Percentiles rank a stretch among this genome's conserved stretches.
Conservation (phyloP, 148 eudicot species). For the Limonium bicolor region DNA sequence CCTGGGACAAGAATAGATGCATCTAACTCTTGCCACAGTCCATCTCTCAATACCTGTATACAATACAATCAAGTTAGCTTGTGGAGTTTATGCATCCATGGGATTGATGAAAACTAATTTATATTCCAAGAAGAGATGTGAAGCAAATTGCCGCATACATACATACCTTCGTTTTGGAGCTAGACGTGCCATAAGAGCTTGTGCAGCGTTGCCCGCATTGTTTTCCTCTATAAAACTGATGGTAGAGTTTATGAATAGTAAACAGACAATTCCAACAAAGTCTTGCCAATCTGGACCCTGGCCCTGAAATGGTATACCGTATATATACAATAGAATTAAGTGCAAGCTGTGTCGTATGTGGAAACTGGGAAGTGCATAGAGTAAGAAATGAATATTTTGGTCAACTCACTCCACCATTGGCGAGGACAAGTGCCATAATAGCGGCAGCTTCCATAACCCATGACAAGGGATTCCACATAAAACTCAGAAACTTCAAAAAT, state of each 20-base stretch:
- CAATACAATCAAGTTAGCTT: too few relatives aligned
- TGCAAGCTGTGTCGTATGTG: too few relatives aligned
- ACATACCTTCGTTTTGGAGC: conserved; percentile 49
- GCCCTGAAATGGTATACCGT: conserved; percentile 37
- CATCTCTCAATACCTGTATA: conserved; percentile 53
- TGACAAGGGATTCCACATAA: conserved; percentile 72
- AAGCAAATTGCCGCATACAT: background rate
- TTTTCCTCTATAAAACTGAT: conserved; percentile 60
- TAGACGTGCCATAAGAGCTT: conserved; percentile 48
- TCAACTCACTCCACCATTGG: conserved; percentile 61
- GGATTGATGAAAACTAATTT: too few relatives aligned
- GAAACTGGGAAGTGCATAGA: too few relatives aligned
- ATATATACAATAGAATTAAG: too few relatives aligned
- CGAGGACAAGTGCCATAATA: conserved; percentile 52
- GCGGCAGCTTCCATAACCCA: conserved; percentile 83
- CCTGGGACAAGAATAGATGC: conserved; percentile 52
- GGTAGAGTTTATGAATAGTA: conserved; percentile 41
- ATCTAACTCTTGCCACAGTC: conserved; percentile 54
- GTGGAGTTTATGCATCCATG: too few relatives aligned
- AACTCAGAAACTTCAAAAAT: conserved; percentile 50
- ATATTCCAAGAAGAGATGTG: too few relatives aligned
- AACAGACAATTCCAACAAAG: conserved; percentile 39
- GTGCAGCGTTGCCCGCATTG: conserved; percentile 68
- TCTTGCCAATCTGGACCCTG: conserved; percentile 67
- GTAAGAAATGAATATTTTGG: too few relatives aligned